phyloP scores from a whole-genome alignment of 2,329 filamentous ascomycete genomes.

The Alternaria ventricosa region DNA sequence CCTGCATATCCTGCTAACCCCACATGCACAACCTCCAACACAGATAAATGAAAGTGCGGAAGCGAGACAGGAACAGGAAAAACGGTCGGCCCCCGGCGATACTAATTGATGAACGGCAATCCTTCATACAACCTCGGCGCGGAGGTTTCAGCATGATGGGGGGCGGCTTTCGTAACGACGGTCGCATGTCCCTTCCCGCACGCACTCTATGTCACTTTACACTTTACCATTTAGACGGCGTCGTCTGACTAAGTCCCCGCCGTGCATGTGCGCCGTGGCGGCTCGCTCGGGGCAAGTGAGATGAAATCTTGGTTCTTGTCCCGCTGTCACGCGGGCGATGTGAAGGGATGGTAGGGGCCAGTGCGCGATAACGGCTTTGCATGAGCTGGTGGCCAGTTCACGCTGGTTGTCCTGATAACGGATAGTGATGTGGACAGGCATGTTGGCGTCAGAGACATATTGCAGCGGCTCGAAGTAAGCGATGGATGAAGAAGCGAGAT shows the following conservation, averaged over 20 bases:
- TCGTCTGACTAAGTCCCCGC: background rate
- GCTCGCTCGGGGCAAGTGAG: constrained; percentile 1
- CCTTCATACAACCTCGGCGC: background rate
- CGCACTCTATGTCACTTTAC: background rate
- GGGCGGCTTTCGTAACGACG: background rate
- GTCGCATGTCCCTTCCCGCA: background rate
- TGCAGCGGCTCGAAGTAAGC: background rate
- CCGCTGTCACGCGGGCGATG: background rate
- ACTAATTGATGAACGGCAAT: background rate
- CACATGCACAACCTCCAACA: background rate
- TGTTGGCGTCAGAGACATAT: constrained; percentile 1
- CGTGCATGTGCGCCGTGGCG: background rate
- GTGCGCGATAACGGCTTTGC: background rate
- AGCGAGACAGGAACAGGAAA: background rate
- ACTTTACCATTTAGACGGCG: background rate
- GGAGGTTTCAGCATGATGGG: background rate
- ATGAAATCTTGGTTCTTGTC: background rate
- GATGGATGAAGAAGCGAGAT: constrained; percentile 5
- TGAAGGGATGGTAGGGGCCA: background rate
- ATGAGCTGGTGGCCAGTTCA: background rate
- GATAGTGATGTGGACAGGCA: constrained; percentile 1
- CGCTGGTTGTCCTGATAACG: background rate
- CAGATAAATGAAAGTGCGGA: background rate
- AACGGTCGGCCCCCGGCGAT: background rate
- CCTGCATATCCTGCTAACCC: background rate